phyloP scores from a whole-genome alignment of 2,329 filamentous ascomycete species.

The Nigrospora sphaerica region DNA sequence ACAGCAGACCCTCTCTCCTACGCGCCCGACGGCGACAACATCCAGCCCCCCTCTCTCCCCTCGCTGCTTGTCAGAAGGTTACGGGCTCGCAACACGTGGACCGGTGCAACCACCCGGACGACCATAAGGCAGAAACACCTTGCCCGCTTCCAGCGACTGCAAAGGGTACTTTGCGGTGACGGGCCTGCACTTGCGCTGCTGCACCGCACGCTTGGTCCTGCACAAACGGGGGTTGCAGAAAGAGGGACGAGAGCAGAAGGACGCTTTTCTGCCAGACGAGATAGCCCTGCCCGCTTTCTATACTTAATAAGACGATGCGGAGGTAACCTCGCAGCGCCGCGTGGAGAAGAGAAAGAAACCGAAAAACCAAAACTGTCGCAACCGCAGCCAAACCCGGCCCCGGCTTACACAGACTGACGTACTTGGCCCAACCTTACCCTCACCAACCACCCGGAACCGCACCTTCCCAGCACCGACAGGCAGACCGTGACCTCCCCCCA shows the following conservation, averaged over 20 bases:
- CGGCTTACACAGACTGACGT: background rate
- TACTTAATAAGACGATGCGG: slow-evolving; percentile 5
- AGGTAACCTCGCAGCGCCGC: slow-evolving; percentile 1
- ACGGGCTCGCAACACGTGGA: slow-evolving; percentile 5
- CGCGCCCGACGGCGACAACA: background rate
- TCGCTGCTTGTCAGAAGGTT: background rate
- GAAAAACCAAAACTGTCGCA: background rate
- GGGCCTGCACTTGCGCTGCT: background rate
- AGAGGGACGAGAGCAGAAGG: background rate
- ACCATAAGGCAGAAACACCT: slow-evolving; percentile 3
- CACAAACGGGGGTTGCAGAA: background rate
- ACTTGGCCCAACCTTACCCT: background rate
- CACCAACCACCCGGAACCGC: background rate
- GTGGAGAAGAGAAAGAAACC: slow-evolving; percentile 1
- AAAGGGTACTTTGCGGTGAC: background rate
- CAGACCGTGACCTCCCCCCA: background rate
- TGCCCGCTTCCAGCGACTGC: slow-evolving; percentile 4
- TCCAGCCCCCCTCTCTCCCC: background rate
- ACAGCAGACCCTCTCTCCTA: background rate
- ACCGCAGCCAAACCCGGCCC: background rate
- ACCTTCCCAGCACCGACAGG: background rate
- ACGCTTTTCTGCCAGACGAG: background rate
- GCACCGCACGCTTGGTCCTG: background rate
- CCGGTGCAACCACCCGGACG: slow-evolving; percentile 6
- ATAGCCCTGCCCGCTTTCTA: background rate